Evolutionary conservation across 1,139 yeast species (phyloP).

Genomic region (Hyphopichia fennica): DNA sequence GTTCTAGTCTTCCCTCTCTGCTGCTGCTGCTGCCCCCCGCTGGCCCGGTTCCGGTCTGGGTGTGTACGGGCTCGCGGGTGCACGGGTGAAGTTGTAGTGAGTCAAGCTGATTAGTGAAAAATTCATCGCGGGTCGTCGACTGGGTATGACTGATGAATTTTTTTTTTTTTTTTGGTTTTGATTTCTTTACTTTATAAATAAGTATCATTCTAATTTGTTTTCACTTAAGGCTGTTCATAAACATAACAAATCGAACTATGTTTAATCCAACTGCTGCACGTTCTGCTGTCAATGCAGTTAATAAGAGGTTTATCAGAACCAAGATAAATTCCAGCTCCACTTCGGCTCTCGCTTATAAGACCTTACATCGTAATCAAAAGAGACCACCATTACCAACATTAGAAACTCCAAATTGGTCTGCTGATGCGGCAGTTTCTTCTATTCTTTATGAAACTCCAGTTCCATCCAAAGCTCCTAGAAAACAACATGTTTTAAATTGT

Average conservation of each 20-base stretch:
- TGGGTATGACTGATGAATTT: neutral
- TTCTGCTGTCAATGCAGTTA: neutral
- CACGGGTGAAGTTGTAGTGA: too few relatives aligned
- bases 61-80: too few relatives aligned
- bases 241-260: neutral
- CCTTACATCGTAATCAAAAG: constrained; percentile 78
- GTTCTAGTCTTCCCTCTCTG: too few relatives aligned
- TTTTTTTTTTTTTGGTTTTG: neutral
- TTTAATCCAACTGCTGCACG: neutral
- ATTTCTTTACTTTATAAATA: neutral
- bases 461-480: constrained; percentile 64
- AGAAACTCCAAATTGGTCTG: constrained; percentile 94
- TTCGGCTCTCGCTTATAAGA: constrained; percentile 94
- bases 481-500: constrained; percentile 91
- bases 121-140: too few relatives aligned
- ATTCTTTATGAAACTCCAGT: constrained; percentile 92
- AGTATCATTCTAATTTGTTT: neutral
- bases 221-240: neutral
- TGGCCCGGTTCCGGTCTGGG: too few relatives aligned
- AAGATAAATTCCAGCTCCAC: constrained; percentile 59
- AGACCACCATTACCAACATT: constrained; percentile 94
- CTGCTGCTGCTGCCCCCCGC: too few relatives aligned
- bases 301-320: constrained; percentile 14
- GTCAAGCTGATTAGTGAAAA: too few relatives aligned
- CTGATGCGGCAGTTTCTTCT: constrained; percentile 93